A percentile compares a stretch with the other conserved stretches of the same genome.
phyloP scores from a whole-genome alignment of 148 eudicot species.

The Nepenthes mirabilis region DNA sequence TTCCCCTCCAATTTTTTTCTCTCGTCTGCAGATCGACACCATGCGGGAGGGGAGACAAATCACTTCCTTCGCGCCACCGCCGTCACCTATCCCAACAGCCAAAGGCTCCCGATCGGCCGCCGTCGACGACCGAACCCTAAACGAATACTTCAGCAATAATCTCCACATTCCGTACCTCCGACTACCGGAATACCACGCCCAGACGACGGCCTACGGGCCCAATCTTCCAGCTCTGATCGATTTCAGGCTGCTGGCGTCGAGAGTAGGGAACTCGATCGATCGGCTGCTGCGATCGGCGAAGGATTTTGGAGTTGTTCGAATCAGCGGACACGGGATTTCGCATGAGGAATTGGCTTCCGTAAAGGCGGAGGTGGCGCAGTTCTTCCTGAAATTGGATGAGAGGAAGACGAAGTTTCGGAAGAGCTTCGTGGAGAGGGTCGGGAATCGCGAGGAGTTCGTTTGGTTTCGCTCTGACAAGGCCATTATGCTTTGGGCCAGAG shows the following conservation, averaged over 20 bases:
- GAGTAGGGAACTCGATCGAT: slow-evolving; percentile 37
- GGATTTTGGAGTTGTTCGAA: slow-evolving; percentile 47
- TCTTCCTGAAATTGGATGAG: slow-evolving; percentile 34
- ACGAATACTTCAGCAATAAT: slow-evolving; percentile 25
- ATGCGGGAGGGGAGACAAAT: slow-evolving; percentile 1
- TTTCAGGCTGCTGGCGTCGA: slow-evolving; percentile 16
- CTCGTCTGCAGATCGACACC: neutral
- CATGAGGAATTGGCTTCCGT: slow-evolving; percentile 29
- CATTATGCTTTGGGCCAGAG: slow-evolving; percentile 34
- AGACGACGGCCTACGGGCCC: slow-evolving; percentile 10
- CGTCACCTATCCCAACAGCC: slow-evolving; percentile 68
- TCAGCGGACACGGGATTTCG: slow-evolving; percentile 45
- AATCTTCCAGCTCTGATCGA: slow-evolving; percentile 32
- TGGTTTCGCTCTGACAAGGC: slow-evolving; percentile 45
- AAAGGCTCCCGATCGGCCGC: slow-evolving; percentile 45
- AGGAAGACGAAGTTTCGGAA: slow-evolving; percentile 26
- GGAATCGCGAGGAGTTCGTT: slow-evolving; percentile 45
- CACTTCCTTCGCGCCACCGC: slow-evolving; percentile 23
- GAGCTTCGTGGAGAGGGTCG: slow-evolving; percentile 42
- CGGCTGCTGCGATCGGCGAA: slow-evolving; percentile 29
- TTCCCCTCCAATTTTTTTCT: too few species aligned
- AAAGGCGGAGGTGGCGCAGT: slow-evolving; percentile 31
- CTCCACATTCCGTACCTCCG: slow-evolving; percentile 44
- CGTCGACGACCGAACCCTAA: slow-evolving; percentile 22
- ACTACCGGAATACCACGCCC: slow-evolving; percentile 27